phyloP scores from a whole-genome alignment of 2,329 filamentous ascomycete species.

The Arthroderma sp. region DNA sequence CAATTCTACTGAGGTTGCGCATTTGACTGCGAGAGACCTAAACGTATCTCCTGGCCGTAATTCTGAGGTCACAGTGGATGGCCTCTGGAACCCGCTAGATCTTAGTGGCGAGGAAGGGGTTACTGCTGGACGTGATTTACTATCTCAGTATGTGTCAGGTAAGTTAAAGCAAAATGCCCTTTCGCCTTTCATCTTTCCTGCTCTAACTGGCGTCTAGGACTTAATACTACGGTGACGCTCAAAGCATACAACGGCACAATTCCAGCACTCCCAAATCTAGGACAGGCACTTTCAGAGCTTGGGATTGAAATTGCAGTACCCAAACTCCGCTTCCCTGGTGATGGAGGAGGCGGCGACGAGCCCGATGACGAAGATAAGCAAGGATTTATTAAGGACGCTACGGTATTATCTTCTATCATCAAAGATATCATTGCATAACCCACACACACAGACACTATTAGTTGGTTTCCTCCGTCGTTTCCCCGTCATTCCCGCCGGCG shows the following conservation, averaged over 20 bases:
- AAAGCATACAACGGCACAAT: constrained; percentile 59
- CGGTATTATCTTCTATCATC: constrained; percentile 30
- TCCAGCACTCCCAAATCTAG: constrained; percentile 58
- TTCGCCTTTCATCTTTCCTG: background rate
- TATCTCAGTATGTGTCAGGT: constrained; percentile 79
- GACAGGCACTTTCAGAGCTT: constrained; percentile 58
- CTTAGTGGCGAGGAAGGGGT: constrained; percentile 49
- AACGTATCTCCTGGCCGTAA: constrained; percentile 58
- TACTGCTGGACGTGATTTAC: constrained; percentile 52
- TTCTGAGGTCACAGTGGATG: constrained; percentile 51
- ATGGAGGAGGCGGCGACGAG: constrained; percentile 23
- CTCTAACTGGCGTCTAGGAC: constrained; percentile 34
- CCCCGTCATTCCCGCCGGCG: background rate
- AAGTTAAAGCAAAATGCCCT: constrained; percentile 7
- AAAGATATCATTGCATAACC: constrained; percentile 4
- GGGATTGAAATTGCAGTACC: constrained; percentile 61
- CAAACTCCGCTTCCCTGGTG: constrained; percentile 41
- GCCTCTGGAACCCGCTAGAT: constrained; percentile 58
- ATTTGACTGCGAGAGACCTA: constrained; percentile 54
- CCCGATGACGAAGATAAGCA: constrained; percentile 34
- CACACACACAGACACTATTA: background rate
- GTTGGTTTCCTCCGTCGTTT: background rate
- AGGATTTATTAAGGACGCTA: constrained; percentile 73
- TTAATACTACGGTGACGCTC: constrained; percentile 67
- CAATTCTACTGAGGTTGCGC: constrained; percentile 62